Evolutionary conservation across 2,329 filamentous ascomycete species (phyloP).

Genomic region (Cladosporium oxysporum): DNA sequence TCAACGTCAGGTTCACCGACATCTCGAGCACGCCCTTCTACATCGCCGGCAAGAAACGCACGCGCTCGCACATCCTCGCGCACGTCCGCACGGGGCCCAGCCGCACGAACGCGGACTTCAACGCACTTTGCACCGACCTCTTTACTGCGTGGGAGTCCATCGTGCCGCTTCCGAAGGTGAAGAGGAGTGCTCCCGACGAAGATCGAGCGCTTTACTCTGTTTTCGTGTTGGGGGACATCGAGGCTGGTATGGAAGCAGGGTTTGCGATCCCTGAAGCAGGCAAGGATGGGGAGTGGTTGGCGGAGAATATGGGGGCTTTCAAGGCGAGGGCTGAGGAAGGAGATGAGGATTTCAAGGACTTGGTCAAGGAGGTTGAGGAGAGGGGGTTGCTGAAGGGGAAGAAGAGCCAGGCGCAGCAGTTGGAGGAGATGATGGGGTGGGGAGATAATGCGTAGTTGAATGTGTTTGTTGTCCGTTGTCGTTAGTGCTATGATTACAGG

Average conservation of each 20-base stretch:
- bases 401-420: conserved; percentile 24
- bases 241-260: conserved; percentile 37
- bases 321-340: conserved; percentile 37
- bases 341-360: conserved; percentile 37
- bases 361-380: conserved; percentile 37
- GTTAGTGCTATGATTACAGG: conserved; percentile 21
- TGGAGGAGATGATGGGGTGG: conserved; percentile 35
- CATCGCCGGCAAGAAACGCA: conserved; percentile 39
- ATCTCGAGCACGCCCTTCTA: conserved; percentile 31
- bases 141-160: conserved; percentile 34
- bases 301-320: conserved; percentile 38
- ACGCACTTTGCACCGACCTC: conserved; percentile 31
- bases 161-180: conserved; percentile 29
- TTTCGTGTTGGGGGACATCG: conserved; percentile 33
- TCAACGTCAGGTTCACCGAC: conserved; percentile 46
- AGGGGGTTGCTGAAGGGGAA: conserved; percentile 32
- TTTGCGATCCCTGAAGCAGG: conserved; percentile 35
- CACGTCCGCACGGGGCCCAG: conserved; percentile 39
- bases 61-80: conserved; percentile 38
- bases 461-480: not conserved
- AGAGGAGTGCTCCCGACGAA: conserved; percentile 23
- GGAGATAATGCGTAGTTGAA: conserved; percentile 27
- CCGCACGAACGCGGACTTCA: conserved; percentile 36
- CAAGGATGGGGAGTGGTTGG: conserved; percentile 37
- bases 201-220: conserved; percentile 29